Conservation (phyloP, 164 flowering plant species). For the Dillenia suffruticosa region DNA sequence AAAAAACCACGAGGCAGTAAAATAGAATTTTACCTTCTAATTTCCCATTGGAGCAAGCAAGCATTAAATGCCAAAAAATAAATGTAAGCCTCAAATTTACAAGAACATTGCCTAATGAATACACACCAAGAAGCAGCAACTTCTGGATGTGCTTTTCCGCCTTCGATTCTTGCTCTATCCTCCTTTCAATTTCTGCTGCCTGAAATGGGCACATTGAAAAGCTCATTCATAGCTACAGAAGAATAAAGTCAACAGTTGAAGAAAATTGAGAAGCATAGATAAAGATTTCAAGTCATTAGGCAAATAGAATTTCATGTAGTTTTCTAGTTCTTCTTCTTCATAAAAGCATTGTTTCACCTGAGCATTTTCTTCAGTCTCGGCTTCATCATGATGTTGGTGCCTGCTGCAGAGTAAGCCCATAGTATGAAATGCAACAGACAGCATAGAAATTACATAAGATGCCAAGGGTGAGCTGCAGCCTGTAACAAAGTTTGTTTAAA, state of each 20-base stretch:
- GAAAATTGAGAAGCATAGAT: background rate
- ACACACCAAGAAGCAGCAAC: conserved; percentile 81
- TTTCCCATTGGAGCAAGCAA: too few relatives aligned
- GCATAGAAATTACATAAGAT: conserved; percentile 41
- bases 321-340: background rate
- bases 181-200: conserved; percentile 94
- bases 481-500: too few relatives aligned
- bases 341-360: conserved; percentile 40
- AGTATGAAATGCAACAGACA: conserved; percentile 29
- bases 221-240: background rate
- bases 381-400: conserved; percentile 43
- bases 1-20: too few relatives aligned
- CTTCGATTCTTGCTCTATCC: conserved; percentile 90
- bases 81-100: background rate
- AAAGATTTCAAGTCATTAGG: too few relatives aligned
- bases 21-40: too few relatives aligned
- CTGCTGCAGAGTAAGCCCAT: conserved; percentile 95
- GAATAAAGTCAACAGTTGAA: background rate
- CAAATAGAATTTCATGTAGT: too few relatives aligned
- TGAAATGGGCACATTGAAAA: conserved; percentile 19
- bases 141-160: conserved; percentile 95
- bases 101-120: background rate
- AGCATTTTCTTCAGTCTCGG: conserved; percentile 71
- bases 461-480: too few relatives aligned
- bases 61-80: background rate